phyloP scores from a whole-genome alignment of 768 basidiomycete genomes.

The Gymnopilus dilepis region DNA sequence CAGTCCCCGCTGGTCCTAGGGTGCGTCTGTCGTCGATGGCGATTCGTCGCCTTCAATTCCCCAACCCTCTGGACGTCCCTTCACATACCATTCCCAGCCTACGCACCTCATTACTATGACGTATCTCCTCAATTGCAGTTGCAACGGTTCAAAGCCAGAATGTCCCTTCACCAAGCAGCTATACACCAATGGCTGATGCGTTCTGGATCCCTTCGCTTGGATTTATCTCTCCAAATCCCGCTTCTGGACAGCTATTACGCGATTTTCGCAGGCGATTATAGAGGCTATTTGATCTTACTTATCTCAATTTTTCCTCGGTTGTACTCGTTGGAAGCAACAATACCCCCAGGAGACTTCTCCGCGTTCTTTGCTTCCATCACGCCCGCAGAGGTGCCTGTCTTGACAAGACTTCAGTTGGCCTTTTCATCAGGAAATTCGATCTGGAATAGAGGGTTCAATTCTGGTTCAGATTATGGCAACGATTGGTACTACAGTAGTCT shows the following conservation, averaged over 20 bases:
- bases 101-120: too few relatives aligned
- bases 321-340: not conserved
- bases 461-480: not conserved
- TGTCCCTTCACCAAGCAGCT: not conserved
- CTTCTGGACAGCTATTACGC: not conserved
- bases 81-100: constrained; percentile 9
- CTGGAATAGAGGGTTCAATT: too few relatives aligned
- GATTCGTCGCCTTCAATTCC: constrained; percentile 5
- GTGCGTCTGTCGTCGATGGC: constrained; percentile 14
- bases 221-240: constrained; percentile 12
- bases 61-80: constrained; percentile 19
- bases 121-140: not conserved
- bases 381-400: not conserved
- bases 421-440: not conserved
- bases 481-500: not conserved
- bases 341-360: not conserved
- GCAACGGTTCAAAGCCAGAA: not conserved
- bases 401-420: constrained; percentile 7
- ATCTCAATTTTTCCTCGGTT: constrained; percentile 2
- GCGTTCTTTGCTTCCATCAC: constrained; percentile 6
- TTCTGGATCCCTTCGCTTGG: constrained; percentile 9
- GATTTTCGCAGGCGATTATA: not conserved
- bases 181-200: constrained; percentile 17
- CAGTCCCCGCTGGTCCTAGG: constrained; percentile 15
- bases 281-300: constrained; percentile 4